Evolutionary conservation across 768 basidiomycete species (phyloP).

Genomic region (Candolleomyces efflorescens): DNA sequence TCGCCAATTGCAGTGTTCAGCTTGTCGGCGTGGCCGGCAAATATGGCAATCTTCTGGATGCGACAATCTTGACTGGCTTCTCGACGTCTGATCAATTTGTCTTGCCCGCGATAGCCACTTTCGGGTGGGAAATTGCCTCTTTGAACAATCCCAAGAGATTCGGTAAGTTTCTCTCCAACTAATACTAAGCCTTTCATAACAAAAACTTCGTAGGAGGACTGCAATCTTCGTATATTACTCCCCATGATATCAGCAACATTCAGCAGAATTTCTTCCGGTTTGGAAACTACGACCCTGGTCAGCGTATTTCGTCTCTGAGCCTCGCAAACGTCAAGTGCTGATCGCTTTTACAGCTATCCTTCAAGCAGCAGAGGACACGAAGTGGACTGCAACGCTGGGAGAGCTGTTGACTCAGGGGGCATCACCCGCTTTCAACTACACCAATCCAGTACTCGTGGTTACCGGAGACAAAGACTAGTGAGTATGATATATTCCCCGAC

Average conservation of each 20-base stretch:
- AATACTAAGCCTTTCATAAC: not conserved
- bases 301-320: not conserved
- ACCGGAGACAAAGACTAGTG: conserved; percentile 22
- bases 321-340: not conserved
- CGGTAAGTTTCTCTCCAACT: conserved; percentile 6
- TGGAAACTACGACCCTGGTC: conserved; percentile 17
- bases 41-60: conserved; percentile 16
- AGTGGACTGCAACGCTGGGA: conserved; percentile 16
- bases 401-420: conserved; percentile 15
- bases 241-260: conserved; percentile 12
- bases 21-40: conserved; percentile 14
- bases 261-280: conserved; percentile 17
- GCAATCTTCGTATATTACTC: conserved; percentile 13
- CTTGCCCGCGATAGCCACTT: conserved; percentile 11
- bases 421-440: conserved; percentile 10
- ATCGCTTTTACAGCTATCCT: conserved; percentile 5
- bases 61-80: conserved; percentile 18
- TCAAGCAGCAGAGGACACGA: conserved; percentile 6
- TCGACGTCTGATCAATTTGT: conserved; percentile 7
- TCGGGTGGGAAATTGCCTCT: conserved; percentile 16
- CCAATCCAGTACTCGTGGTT: conserved; percentile 18
- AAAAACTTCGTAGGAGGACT: conserved; percentile 9
- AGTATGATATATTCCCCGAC: not conserved
- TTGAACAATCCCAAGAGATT: conserved; percentile 13
- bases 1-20: conserved; percentile 10